Percentiles rank a stretch among this genome's conserved stretches.
Conservation (phyloP, 148 eudicot genomes). For the Vaccinium myrtillus region DNA sequence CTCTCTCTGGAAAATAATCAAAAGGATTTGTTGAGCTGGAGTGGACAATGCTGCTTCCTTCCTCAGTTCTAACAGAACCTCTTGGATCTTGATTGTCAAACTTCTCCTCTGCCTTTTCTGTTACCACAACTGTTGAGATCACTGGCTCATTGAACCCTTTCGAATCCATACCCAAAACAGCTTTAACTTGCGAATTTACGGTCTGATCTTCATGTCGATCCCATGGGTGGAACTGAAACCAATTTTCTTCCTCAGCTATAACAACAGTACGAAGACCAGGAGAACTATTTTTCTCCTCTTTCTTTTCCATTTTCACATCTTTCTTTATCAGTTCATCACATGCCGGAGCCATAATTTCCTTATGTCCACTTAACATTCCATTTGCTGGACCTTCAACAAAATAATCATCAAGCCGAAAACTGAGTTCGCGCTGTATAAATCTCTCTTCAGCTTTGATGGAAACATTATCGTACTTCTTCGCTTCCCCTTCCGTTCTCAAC, state of each 20-base stretch:
- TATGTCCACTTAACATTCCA: not conserved
- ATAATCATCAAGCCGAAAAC: slow-evolving; percentile 12
- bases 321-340: not conserved
- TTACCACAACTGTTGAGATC: slow-evolving; percentile 10
- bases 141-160: slow-evolving; percentile 5
- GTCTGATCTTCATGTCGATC: not conserved
- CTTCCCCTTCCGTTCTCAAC: not conserved
- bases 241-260: slow-evolving; percentile 8
- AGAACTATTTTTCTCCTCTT: not conserved
- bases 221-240: slow-evolving; percentile 8
- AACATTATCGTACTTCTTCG: not conserved
- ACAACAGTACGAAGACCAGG: not conserved
- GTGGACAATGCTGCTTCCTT: slow-evolving; percentile 15
- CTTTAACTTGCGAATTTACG: not conserved
- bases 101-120: slow-evolving; percentile 30
- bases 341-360: not conserved
- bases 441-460: slow-evolving; percentile 21
- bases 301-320: not conserved
- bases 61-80: slow-evolving; percentile 6
- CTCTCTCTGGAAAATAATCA: not conserved
- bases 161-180: not conserved
- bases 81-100: slow-evolving; percentile 15
- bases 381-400: not conserved
- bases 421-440: slow-evolving; percentile 3
- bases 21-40: slow-evolving; percentile 6